Evolutionary conservation across 208 protist species (phyloP).

Genomic region (Leishmania guyanensis): DNA sequence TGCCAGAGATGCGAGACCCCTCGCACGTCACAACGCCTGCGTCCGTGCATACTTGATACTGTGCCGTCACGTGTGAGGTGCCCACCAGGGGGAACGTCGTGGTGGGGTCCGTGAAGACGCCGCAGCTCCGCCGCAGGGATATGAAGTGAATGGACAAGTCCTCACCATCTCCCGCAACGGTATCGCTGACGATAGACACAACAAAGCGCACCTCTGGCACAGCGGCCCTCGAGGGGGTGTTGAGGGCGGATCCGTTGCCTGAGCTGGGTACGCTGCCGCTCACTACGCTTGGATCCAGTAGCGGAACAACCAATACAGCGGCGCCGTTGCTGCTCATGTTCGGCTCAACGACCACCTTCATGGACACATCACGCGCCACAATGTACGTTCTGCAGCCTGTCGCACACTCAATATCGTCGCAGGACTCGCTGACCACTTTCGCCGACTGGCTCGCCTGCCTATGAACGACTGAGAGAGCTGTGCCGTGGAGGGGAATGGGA

Average conservation of each 20-base stretch:
- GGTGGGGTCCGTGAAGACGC: slow-evolving; percentile 17
- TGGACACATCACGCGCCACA: slow-evolving; percentile 38
- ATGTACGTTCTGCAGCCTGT: slow-evolving; percentile 34
- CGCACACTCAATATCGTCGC: slow-evolving; percentile 43
- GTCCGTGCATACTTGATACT: slow-evolving; percentile 25
- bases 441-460: slow-evolving; percentile 20
- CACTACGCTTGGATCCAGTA: slow-evolving; percentile 34
- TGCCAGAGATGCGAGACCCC: slow-evolving; percentile 14
- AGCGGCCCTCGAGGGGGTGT: background rate
- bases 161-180: slow-evolving; percentile 23
- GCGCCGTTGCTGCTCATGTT: slow-evolving; percentile 10
- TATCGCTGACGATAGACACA: slow-evolving; percentile 28
- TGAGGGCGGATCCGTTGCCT: background rate
- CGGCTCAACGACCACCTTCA: slow-evolving; percentile 48
- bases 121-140: slow-evolving; percentile 24
- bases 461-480: slow-evolving; percentile 31
- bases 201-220: slow-evolving; percentile 33
- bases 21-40: slow-evolving; percentile 14
- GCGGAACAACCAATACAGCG: slow-evolving; percentile 28
- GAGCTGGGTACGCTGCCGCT: background rate
- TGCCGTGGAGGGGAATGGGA: slow-evolving; percentile 24
- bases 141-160: slow-evolving; percentile 39
- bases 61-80: slow-evolving; percentile 19
- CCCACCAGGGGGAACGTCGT: slow-evolving; percentile 12
- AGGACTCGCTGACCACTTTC: slow-evolving; percentile 30